A percentile compares a stretch with the other conserved stretches of the same genome.
These are phyloP conservation scores for Candida piceae DNA, from an alignment of 805 yeast genomes.

Conservation along the genomic window DNA sequence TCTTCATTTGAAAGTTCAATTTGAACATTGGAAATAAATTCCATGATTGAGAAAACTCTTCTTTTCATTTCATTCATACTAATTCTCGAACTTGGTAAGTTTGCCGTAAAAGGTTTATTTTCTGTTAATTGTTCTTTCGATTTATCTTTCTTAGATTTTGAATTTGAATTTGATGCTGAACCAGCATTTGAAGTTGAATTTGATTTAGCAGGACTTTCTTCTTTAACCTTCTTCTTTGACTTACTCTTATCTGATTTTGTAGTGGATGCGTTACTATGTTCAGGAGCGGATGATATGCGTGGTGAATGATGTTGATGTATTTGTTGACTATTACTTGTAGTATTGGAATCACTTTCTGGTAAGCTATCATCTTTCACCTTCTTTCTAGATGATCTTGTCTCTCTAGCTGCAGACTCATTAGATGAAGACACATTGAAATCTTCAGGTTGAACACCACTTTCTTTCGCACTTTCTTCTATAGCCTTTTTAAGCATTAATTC, in stretches of 20 bases:
- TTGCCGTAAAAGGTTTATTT: slow-evolving; percentile 74
- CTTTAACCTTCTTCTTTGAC: slow-evolving; percentile 14
- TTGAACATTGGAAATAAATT: slow-evolving; percentile 85
- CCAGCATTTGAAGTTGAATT: neutral
- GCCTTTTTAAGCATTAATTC: slow-evolving; percentile 38
- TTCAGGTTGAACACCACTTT: slow-evolving; percentile 36
- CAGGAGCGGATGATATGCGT: slow-evolving; percentile 19
- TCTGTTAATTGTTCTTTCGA: slow-evolving; percentile 37
- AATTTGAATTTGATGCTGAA: neutral
- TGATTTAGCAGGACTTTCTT: neutral
- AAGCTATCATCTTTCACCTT: slow-evolving; percentile 18
- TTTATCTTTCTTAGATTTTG: slow-evolving; percentile 17
- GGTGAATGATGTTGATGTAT: slow-evolving; percentile 12
- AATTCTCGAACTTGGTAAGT: slow-evolving; percentile 72
- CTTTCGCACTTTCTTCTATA: slow-evolving; percentile 52
- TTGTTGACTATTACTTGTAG: slow-evolving; percentile 8
- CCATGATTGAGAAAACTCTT: slow-evolving; percentile 84
- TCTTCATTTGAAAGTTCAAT: slow-evolving; percentile 75
- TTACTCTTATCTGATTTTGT: slow-evolving; percentile 15
- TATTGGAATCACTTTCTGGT: slow-evolving; percentile 13
- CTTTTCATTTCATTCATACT: slow-evolving; percentile 80
- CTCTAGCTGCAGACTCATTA: slow-evolving; percentile 24
- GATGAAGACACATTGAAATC: slow-evolving; percentile 30
- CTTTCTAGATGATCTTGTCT: slow-evolving; percentile 22
- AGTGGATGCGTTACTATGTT: slow-evolving; percentile 6